A percentile compares a stretch with the other conserved stretches of the same genome.
Evolutionary conservation across 306 rosid species (phyloP).

Genomic region (Dicorynia guianensis): DNA sequence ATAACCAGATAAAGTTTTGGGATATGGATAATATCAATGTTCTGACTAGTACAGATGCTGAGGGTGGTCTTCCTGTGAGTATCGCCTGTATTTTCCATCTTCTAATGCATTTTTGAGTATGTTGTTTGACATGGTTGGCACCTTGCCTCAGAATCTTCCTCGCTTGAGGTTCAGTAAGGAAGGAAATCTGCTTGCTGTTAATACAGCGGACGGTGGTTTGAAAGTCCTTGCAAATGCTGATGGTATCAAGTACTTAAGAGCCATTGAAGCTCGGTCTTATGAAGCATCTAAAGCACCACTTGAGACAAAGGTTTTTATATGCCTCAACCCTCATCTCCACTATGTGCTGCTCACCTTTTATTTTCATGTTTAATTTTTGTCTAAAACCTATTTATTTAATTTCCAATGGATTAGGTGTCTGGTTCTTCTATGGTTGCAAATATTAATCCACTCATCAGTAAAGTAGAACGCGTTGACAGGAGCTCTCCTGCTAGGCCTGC

Average conservation of each 20-base stretch:
- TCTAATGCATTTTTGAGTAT: slow-evolving; percentile 1
- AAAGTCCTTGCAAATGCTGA: slow-evolving; percentile 75
- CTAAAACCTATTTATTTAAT: slow-evolving; percentile 19
- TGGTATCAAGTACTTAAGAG: slow-evolving; percentile 64
- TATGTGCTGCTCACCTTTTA: slow-evolving; percentile 20
- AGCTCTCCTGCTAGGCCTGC: slow-evolving; percentile 68
- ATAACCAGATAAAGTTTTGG: slow-evolving; percentile 82
- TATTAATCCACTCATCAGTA: slow-evolving; percentile 55
- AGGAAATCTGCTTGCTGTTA: slow-evolving; percentile 86
- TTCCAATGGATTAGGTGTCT: slow-evolving; percentile 51
- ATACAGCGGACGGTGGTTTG: slow-evolving; percentile 68
- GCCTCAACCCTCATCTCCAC: not conserved
- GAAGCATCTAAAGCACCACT: slow-evolving; percentile 66
- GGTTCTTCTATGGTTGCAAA: slow-evolving; percentile 53
- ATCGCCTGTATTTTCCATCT: slow-evolving; percentile 22
- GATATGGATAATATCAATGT: slow-evolving; percentile 64
- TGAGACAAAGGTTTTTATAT: slow-evolving; percentile 65
- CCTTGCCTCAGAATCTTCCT: slow-evolving; percentile 68
- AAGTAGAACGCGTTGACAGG: slow-evolving; percentile 56
- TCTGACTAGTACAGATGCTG: slow-evolving; percentile 65
- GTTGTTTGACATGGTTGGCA: slow-evolving; percentile 40
- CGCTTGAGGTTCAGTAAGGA: slow-evolving; percentile 83
- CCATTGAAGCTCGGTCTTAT: slow-evolving; percentile 58
- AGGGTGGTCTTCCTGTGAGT: slow-evolving; percentile 81
- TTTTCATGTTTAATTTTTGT: slow-evolving; percentile 25